phyloP scores from a whole-genome alignment of 177 flowering plant genomes.

The Tripterygium wilfordii region DNA sequence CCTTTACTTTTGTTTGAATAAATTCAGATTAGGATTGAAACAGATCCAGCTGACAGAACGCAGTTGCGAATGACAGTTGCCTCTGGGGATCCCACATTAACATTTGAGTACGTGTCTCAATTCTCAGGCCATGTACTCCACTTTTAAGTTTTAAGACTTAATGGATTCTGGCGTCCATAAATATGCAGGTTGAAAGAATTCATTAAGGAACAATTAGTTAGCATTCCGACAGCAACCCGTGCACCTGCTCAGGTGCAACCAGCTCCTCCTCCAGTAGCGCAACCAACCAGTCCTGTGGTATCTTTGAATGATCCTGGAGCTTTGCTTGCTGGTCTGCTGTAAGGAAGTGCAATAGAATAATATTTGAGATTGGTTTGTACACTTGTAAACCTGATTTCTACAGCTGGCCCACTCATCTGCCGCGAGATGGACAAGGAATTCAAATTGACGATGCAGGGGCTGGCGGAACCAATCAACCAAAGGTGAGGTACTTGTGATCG shows the following conservation, averaged over 20 bases:
- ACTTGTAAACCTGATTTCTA: slow-evolving; percentile 32
- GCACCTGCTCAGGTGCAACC: slow-evolving; percentile 22
- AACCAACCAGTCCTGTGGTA: slow-evolving; percentile 32
- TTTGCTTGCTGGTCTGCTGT: slow-evolving; percentile 84
- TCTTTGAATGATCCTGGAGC: slow-evolving; percentile 80
- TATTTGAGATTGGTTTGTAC: slow-evolving; percentile 36
- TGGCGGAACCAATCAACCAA: slow-evolving; percentile 42
- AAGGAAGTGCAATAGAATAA: slow-evolving; percentile 12
- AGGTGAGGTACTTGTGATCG: slow-evolving; percentile 23
- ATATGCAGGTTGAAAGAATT: slow-evolving; percentile 87
- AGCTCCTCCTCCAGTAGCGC: slow-evolving; percentile 34
- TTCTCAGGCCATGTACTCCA: neutral
- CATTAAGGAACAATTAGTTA: slow-evolving; percentile 79
- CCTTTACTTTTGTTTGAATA: slow-evolving; percentile 1
- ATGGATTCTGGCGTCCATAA: slow-evolving; percentile 5
- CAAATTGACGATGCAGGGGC: slow-evolving; percentile 56
- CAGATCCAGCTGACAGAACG: slow-evolving; percentile 98
- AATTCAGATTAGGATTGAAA: slow-evolving; percentile 81
- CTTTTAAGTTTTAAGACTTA: neutral
- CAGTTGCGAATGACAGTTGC: slow-evolving; percentile 95
- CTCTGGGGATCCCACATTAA: slow-evolving; percentile 82
- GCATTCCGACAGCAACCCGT: slow-evolving; percentile 46
- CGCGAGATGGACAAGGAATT: slow-evolving; percentile 16
- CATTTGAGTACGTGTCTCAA: slow-evolving; percentile 60
- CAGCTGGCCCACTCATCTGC: slow-evolving; percentile 22